These are phyloP conservation scores for Penicillium sp. DNA, from an alignment of 2,329 filamentous ascomycete genomes.

Conservation along the genomic window DNA sequence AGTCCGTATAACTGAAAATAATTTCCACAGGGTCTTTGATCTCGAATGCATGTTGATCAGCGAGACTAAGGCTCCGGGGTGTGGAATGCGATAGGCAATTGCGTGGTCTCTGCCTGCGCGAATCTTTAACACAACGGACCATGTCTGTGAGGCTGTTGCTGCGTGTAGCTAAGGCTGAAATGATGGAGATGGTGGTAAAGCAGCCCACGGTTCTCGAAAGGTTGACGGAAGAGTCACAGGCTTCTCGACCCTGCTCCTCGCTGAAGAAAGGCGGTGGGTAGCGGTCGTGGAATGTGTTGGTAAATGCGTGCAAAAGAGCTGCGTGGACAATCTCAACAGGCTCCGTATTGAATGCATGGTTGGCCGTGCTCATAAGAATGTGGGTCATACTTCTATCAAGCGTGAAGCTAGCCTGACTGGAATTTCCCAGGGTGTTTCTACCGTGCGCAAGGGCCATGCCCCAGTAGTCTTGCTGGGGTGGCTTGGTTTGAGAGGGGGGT, in stretches of 20 bases:
- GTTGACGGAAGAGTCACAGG: not conserved
- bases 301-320: not conserved
- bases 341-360: not conserved
- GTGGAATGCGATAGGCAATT: not conserved
- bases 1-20: not conserved
- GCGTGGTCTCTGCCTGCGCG: not conserved
- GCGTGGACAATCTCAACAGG: constrained; percentile 10
- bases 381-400: constrained; percentile 24
- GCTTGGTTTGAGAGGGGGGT: not conserved
- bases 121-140: not conserved
- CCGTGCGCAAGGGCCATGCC: not conserved
- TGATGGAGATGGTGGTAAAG: not conserved
- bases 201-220: not conserved
- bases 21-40: not conserved
- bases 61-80: not conserved
- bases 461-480: not conserved
- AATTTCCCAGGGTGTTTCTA: not conserved
- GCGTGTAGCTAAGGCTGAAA: not conserved
- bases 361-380: not conserved
- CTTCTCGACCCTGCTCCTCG: not conserved
- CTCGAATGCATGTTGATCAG: not conserved
- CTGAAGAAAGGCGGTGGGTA: not conserved
- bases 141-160: not conserved
- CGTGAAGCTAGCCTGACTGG: not conserved
- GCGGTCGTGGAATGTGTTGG: not conserved